Conservation (phyloP, 2,329 filamentous ascomycete species). For the Diaporthe australafricana region DNA sequence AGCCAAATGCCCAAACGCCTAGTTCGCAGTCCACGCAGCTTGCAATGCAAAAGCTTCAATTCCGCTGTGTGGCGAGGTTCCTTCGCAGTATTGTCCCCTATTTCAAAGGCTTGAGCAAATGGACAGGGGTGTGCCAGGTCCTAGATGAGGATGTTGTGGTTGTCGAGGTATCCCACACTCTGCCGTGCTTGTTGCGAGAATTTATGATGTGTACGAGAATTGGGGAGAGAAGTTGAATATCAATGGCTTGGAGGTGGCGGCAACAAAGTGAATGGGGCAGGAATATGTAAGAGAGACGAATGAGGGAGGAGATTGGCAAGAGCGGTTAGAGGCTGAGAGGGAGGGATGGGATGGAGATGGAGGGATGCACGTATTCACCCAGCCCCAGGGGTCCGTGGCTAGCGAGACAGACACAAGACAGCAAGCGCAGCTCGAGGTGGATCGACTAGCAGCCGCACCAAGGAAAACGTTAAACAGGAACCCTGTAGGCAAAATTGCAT, state of each 20-base stretch:
- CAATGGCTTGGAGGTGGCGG: not conserved
- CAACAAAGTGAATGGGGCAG: conserved; percentile 2
- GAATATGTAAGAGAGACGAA: conserved; percentile 22
- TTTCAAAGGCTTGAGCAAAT: conserved; percentile 3
- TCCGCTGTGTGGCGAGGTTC: not conserved
- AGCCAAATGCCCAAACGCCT: not conserved
- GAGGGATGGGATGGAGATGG: conserved; percentile 23
- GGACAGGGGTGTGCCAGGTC: not conserved
- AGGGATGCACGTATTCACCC: not conserved
- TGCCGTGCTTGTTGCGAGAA: not conserved
- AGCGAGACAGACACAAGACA: not conserved
- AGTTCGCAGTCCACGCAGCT: not conserved
- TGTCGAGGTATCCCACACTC: not conserved
- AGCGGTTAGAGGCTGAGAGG: conserved; percentile 25
- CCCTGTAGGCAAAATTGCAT: conserved; percentile 22
- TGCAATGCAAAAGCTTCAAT: not conserved
- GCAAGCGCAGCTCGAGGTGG: conserved; percentile 13
- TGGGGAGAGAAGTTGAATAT: not conserved
- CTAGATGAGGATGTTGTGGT: not conserved
- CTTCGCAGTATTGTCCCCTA: conserved; percentile 16
- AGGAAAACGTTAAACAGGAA: conserved; percentile 29
- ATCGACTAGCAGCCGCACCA: conserved; percentile 27
- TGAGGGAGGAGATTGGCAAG: conserved; percentile 31
- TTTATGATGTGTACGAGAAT: not conserved
- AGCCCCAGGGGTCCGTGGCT: conserved; percentile 15